Conservation (phyloP, 176 grass and related monocot genomes). For the Ensete glaucum region DNA sequence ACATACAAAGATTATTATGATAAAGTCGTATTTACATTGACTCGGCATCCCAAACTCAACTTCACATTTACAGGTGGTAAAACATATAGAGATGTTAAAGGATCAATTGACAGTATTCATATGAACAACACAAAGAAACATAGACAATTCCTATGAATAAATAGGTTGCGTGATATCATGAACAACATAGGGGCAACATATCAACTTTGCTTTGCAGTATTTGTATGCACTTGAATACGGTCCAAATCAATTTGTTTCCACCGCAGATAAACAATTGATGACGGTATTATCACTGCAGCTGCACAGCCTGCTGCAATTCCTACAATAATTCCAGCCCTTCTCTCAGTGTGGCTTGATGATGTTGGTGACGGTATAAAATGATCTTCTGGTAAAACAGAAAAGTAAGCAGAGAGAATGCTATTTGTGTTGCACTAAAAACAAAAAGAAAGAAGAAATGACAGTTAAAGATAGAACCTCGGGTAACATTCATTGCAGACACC, state of each 20-base stretch:
- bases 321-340: slow-evolving; percentile 26
- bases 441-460: background rate
- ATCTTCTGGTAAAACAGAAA: slow-evolving; percentile 1
- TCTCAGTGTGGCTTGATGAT: background rate
- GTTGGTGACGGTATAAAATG: background rate
- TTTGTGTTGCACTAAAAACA: no score
- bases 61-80: no score
- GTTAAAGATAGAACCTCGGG: background rate
- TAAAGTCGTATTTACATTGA: no score
- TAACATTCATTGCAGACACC: slow-evolving; percentile 36
- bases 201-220: slow-evolving; percentile 2
- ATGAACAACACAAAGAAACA: no score
- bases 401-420: background rate
- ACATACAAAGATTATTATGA: no score
- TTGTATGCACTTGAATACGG: slow-evolving; percentile 18
- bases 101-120: no score
- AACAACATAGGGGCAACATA: background rate
- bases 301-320: slow-evolving; percentile 40
- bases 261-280: slow-evolving; percentile 44
- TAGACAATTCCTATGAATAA: no score
- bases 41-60: no score
- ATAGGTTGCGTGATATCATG: no score
- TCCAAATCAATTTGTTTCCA: slow-evolving; percentile 41
- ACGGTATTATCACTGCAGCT: slow-evolving; percentile 27
- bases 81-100: no score